Evolutionary conservation across 352 stramenopile genomes (phyloP), one percentile per base, ranked within the genome.

Genomic region (Phytopythium mirpurense): DNA sequence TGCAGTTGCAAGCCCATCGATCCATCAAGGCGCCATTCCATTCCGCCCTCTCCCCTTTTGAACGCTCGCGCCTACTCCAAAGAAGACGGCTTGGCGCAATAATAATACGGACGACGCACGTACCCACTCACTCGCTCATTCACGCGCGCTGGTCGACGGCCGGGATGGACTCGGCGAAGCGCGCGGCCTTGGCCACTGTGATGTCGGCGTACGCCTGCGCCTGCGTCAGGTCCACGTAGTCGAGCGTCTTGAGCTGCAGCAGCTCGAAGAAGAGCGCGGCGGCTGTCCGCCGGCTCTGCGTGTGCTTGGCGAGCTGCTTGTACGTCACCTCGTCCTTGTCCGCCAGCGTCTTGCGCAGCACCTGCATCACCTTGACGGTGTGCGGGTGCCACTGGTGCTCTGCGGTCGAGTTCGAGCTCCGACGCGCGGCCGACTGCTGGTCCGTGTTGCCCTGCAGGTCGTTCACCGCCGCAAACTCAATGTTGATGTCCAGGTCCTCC

Each of bases 311-410:
- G 8, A 97, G 65, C 38, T 90, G 73, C 40, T 93, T 83, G 72
- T 94, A 96, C 19, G 79, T 93, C 31, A 95, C 74, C 29, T 86
- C 68, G 46, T 82, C 71, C 62, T 95, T 91, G 48, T 93, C 61
- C 16, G 82, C 54, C 15, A 95, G 63, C 9, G 85, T 86, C 48
- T 79, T 72, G 12, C 79, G 75, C 63, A 95, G 36, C n/a, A 93
- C 81, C 38, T 90, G 87, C 75, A 93, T 93, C 51, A 99, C 95
- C 62, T 97, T 97, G 51, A 98, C 82, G 1, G 96, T 99, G 68
- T 99, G 94, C 35, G 96, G 97, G 73, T 99, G 96, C 96, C 96
- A 99, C 62, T 98, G 98, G 72, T 97, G 88, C 45, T 90, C 79
- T 6, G 77, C 81, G 1, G 74, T 83, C 0, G 76, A 79, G 11